Base-by-base conservation (phyloP, 2,329 filamentous ascomycete species). In the Teratosphaeria nubilosa region DNA sequence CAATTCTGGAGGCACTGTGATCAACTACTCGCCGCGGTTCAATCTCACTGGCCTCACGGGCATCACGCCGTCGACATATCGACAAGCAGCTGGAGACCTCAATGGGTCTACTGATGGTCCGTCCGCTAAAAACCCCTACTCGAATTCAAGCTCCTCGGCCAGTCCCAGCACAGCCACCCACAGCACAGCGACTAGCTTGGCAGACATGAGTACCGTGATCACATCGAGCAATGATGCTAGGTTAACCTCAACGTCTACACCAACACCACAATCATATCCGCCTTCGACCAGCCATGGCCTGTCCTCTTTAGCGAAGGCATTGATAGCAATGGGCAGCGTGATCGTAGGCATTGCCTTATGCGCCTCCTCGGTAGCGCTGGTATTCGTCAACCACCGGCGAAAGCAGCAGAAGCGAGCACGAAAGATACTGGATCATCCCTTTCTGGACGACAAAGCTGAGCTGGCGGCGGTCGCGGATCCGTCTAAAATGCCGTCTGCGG, bases 1-100 rank as follows among this genome's bases (percentile, higher is more conserved):
- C 6, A 72, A 76, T 20, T 75, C 75, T 22, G 78, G 80, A 41
- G 77, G 78, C 22, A 78, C 76, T 2, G 74, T 82, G 22, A 78
- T 77, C 56, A 82, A 80, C 65, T 86, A 78, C 66, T 85, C 83
- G 9, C 64, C 74, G 51, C 82, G 83, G 59, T 87, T 87, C 70
- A 78, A 80, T 13, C 72, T 86, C 55, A 76, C 74, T 22, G 78
- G 77, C 63, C 86, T 86, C 83, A 83, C 78, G 2, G 83, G 83
- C 22, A 71, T 58, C 37, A 58, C 57, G 13, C 52, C 69, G 2
- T 24, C 53, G 16, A 20, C 3, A 51, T 51, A 55, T 51, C 37
- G 53, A 31, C 20, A 51, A 9, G 57, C 57, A 20, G 57, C 52
- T 6, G 34, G 25, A 27, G 54, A 48, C 11, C 51, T 59, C 31